A percentile compares a stretch with the other conserved stretches of the same genome.
Evolutionary conservation across 805 yeast species (phyloP).

Genomic region (Metschnikowia kunwiensis): DNA sequence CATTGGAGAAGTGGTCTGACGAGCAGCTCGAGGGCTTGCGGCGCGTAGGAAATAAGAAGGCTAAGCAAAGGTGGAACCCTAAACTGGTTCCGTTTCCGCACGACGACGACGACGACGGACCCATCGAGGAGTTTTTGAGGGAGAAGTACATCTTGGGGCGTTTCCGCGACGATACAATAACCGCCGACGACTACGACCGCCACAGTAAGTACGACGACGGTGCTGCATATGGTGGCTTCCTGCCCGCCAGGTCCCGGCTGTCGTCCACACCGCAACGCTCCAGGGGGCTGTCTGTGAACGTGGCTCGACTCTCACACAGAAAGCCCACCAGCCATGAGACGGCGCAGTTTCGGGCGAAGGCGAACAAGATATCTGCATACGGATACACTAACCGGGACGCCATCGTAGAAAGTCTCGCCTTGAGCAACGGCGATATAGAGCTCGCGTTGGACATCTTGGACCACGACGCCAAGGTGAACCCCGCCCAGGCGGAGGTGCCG

Average conservation of each 20-base stretch:
- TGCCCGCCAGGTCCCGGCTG: conserved; percentile 19
- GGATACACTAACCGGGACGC: conserved; percentile 59
- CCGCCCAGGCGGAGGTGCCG: conserved; percentile 39
- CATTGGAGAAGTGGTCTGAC: conserved; percentile 66
- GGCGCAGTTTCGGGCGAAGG: conserved; percentile 48
- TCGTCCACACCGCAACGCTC: too few species aligned
- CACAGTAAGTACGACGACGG: conserved; percentile 23
- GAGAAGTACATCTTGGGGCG: conserved; percentile 68
- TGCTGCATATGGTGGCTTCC: conserved; percentile 6
- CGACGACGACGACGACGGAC: conserved; percentile 61
- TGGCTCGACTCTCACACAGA: conserved; percentile 47
- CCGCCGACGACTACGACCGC: conserved; percentile 13
- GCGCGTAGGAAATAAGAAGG: conserved; percentile 60
- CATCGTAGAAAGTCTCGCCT: conserved; percentile 59
- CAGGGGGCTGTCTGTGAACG: neutral
- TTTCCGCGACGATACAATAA: conserved; percentile 44
- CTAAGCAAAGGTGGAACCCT: conserved; percentile 65
- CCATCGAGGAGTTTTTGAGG: conserved; percentile 56
- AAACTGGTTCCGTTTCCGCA: conserved; percentile 65
- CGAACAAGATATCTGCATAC: conserved; percentile 40
- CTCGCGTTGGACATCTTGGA: conserved; percentile 58
- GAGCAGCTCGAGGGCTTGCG: conserved; percentile 48
- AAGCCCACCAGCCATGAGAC: conserved; percentile 54
- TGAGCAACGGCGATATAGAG: conserved; percentile 57
- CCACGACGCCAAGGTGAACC: conserved; percentile 35